A percentile compares a stretch with the other conserved stretches of the same genome.
These are phyloP conservation scores for Raffaelea albimanens DNA, from an alignment of 2,329 filamentous ascomycete genomes.

Conservation along the genomic window DNA sequence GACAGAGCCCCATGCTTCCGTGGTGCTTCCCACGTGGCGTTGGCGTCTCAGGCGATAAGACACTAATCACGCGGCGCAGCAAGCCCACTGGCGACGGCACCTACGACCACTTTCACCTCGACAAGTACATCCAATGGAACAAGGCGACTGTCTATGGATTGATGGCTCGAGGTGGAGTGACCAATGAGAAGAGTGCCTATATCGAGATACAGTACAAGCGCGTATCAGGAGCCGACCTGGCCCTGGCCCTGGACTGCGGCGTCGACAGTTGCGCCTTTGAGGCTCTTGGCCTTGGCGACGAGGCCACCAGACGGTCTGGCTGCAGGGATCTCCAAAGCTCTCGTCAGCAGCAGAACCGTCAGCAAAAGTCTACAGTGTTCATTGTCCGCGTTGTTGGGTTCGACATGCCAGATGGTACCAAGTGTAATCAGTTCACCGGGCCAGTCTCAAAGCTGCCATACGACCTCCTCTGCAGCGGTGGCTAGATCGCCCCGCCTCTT, in stretches of 20 bases:
- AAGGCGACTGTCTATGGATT: not conserved
- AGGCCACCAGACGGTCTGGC: no score
- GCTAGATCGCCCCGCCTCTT: slow-evolving; percentile 16
- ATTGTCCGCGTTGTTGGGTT: slow-evolving; percentile 15
- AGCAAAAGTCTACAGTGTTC: slow-evolving; percentile 14
- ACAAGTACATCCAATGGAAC: slow-evolving; percentile 1
- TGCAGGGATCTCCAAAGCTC: no score
- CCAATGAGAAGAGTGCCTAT: not conserved
- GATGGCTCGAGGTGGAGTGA: not conserved
- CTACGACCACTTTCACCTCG: not conserved
- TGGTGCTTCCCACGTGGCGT: no score
- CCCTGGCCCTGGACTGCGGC: slow-evolving; percentile 3
- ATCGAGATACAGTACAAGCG: slow-evolving; percentile 10
- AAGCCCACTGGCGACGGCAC: no score
- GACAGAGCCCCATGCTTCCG: not conserved
- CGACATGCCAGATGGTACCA: not conserved
- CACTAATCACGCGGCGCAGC: not conserved
- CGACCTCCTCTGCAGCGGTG: slow-evolving; percentile 13
- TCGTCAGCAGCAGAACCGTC: slow-evolving; percentile 4
- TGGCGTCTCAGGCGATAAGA: not conserved
- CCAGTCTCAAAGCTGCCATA: slow-evolving; percentile 7
- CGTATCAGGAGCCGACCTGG: slow-evolving; percentile 6
- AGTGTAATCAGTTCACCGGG: slow-evolving; percentile 11
- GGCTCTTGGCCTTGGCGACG: no score
- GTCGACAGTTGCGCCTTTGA: slow-evolving; percentile 1